Percentiles rank a stretch among this genome's conserved stretches.
Conservation (phyloP, 345 rosid species). For the Jatropha curcas region DNA sequence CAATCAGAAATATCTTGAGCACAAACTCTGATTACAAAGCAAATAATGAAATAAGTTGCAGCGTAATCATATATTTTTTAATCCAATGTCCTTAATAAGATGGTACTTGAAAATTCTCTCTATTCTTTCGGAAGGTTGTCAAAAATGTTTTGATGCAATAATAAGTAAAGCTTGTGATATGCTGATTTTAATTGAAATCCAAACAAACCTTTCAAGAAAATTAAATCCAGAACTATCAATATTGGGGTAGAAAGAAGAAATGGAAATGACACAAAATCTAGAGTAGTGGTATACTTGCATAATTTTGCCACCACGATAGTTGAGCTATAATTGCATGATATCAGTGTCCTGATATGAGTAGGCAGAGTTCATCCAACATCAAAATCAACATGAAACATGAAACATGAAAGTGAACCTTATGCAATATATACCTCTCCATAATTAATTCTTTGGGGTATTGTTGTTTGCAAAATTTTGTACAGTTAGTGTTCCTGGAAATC, state of each 20-base stretch:
- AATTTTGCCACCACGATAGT: too few species aligned
- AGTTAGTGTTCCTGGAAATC: background rate
- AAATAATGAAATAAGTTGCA: background rate
- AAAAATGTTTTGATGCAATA: background rate
- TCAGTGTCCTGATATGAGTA: background rate
- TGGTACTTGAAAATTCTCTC: background rate
- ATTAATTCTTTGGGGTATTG: background rate
- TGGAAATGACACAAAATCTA: background rate
- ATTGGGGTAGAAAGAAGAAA: background rate
- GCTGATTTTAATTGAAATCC: background rate
- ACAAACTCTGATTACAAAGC: constrained; percentile 33
- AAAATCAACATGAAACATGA: background rate
- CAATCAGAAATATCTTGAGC: constrained; percentile 31
- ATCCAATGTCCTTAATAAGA: constrained; percentile 1
- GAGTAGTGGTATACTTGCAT: background rate
- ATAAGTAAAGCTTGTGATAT: background rate
- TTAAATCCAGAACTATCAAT: background rate
- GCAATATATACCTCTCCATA: background rate
- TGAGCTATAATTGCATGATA: background rate
- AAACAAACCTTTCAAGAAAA: background rate
- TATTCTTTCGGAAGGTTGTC: background rate
- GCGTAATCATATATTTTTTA: background rate
- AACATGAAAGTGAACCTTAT: background rate
- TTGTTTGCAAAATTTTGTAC: background rate
- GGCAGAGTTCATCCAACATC: background rate